Conservation (phyloP, 2,329 filamentous ascomycete species). For the Alternaria consortialis region DNA sequence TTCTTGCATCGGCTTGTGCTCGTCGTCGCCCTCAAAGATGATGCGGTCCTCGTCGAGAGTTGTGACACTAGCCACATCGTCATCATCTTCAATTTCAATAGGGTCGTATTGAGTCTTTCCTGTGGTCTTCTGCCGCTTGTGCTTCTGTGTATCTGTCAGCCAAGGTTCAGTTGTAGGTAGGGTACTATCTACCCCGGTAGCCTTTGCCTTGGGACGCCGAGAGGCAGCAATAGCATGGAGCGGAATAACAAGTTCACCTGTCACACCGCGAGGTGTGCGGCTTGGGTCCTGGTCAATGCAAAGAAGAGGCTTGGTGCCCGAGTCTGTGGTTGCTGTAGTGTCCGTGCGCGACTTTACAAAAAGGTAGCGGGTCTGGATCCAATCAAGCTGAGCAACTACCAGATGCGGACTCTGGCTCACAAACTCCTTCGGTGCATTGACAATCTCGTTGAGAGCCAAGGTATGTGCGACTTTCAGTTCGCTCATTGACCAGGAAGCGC, state of each 20-base stretch:
- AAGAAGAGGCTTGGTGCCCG: conserved; percentile 35
- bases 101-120: conserved; percentile 47
- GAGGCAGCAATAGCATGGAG: conserved; percentile 60
- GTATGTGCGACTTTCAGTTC: conserved; percentile 66
- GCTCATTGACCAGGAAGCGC: conserved; percentile 71
- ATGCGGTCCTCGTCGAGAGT: conserved; percentile 60
- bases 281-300: conserved; percentile 53
- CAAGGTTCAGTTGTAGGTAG: not conserved
- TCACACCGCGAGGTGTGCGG: conserved; percentile 54
- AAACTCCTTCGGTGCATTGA: conserved; percentile 75
- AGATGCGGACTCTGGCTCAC: conserved; percentile 65
- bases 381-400: conserved; percentile 78
- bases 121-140: conserved; percentile 42
- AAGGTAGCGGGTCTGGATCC: conserved; percentile 90
- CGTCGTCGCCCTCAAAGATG: conserved; percentile 49
- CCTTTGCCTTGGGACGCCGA: conserved; percentile 45
- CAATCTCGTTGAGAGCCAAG: conserved; percentile 83
- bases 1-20: conserved; percentile 13
- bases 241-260: conserved; percentile 60
- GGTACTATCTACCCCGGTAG: conserved; percentile 18
- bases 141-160: conserved; percentile 20
- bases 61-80: conserved; percentile 57
- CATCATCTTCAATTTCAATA: conserved; percentile 51
- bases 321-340: not conserved
- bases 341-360: conserved; percentile 62